Evolutionary conservation across 805 yeast genomes (phyloP).

Genomic region (Ogataea paraovalis): DNA sequence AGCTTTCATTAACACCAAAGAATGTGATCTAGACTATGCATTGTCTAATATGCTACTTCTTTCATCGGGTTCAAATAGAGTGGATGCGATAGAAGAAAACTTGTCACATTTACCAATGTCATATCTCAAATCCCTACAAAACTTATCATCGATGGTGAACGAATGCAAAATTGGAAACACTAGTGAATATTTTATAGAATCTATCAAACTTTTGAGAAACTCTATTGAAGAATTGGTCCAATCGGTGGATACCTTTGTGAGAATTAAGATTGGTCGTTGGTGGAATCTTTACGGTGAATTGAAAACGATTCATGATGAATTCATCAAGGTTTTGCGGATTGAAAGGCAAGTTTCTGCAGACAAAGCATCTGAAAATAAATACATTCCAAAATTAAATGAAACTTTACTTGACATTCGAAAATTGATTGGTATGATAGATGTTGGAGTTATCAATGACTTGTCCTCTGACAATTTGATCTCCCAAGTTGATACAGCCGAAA

Average conservation of each 20-base stretch:
- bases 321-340: conserved; percentile 16
- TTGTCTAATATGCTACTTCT: conserved; percentile 7
- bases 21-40: conserved; percentile 28
- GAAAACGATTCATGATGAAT: conserved; percentile 32
- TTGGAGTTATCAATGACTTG: conserved; percentile 7
- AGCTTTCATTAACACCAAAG: conserved; percentile 25
- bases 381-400: conserved; percentile 5
- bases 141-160: conserved; percentile 5
- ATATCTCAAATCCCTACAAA: background rate
- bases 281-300: conserved; percentile 42
- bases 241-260: conserved; percentile 31
- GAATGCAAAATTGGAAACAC: conserved; percentile 3
- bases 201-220: conserved; percentile 14
- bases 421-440: conserved; percentile 13
- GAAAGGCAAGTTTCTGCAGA: conserved; percentile 9
- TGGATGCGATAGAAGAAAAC: conserved; percentile 3
- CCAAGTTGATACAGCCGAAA: conserved; percentile 6
- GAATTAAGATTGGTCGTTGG: conserved; percentile 38
- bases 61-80: conserved; percentile 9
- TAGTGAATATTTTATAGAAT: conserved; percentile 12
- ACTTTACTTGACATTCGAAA: conserved; percentile 12
- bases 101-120: conserved; percentile 8
- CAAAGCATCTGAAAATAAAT: background rate
- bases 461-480: conserved; percentile 8
- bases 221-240: conserved; percentile 25